These are phyloP conservation scores for Termitomyces sp. DNA, from an alignment of 768 basidiomycete species.

Conservation along the genomic window DNA sequence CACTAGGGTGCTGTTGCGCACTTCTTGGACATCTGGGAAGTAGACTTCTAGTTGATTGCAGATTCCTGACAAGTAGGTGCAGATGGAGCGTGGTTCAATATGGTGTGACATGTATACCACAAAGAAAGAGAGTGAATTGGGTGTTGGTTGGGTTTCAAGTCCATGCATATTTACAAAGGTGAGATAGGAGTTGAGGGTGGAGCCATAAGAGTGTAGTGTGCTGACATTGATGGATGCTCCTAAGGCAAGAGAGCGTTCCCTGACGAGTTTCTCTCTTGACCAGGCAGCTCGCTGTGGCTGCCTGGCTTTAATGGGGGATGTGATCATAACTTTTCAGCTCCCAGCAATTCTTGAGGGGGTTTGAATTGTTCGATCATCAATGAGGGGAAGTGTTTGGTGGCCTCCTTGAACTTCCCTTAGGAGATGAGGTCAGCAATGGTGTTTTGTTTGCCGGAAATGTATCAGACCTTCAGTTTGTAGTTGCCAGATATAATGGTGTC, in stretches of 20 bases:
- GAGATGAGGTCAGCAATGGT: too few relatives aligned
- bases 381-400: too few relatives aligned
- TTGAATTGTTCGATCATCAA: too few relatives aligned
- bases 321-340: too few relatives aligned
- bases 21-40: not conserved
- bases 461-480: too few relatives aligned
- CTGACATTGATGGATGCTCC: conserved; percentile 21
- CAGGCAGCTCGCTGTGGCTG: conserved; percentile 34
- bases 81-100: conserved; percentile 27
- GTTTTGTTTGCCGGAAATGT: too few relatives aligned
- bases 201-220: conserved; percentile 26
- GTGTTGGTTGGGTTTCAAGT: conserved; percentile 28
- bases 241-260: conserved; percentile 24
- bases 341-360: too few relatives aligned
- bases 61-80: conserved; percentile 31
- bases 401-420: too few relatives aligned
- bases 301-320: conserved; percentile 15
- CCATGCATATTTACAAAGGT: conserved; percentile 28
- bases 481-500: too few relatives aligned
- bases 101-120: not conserved
- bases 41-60: conserved; percentile 32
- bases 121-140: conserved; percentile 26
- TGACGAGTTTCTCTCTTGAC: conserved; percentile 30
- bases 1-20: conserved; percentile 26
- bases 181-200: conserved; percentile 26